Evolutionary conservation across 176 grass and related monocot genomes (phyloP), one percentile per base, ranked within the genome.

Genomic region (Zizania latifolia): DNA sequence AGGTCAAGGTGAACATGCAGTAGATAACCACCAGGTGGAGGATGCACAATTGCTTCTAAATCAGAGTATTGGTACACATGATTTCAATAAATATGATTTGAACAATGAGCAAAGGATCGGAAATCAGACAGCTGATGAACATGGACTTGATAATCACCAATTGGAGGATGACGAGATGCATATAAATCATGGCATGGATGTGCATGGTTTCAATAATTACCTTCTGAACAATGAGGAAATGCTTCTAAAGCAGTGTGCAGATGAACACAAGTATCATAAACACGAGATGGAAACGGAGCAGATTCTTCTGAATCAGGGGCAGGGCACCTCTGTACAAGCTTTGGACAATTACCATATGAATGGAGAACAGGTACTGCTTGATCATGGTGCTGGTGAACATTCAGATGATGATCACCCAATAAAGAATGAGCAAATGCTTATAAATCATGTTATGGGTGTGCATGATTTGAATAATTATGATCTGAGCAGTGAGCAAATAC

Each of bases 401-500:
- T 16, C 0, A 26, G 62, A 70, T 4, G 17, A 21, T 58, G 24
- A 78, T 37, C 58, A 67, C 32, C 67, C 24, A 17, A 67, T 58
- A 21, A 76, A 67, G 61, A 30, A 35, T 78, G 58, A 78, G 4
- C 24, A 57, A 45, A 34, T 65, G 59, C 24, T 58, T 71, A n/a
- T 87, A 39, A 24, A 79, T 29, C 50, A 43, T 68, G 64, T 13
- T 82, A 65, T 40, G 26, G 72, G 2, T 62, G 58, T 71, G 24
- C 58, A 57, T 65, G 58, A 72, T 66, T 39, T 40, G 60, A 39
- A 66, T 65, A 37, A 48, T 17, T 22, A 33, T 8, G n/a, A 60
- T 37, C 67, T 61, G 67, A 78, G 72, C 15, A 32, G 67, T 68
- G 75, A 74, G 16, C 75, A 79, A 12, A 45, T 68, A 62, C 34